These are phyloP conservation scores for Zizania palustris DNA, from an alignment of 202 grass and related monocot species.

Conservation along the genomic window DNA sequence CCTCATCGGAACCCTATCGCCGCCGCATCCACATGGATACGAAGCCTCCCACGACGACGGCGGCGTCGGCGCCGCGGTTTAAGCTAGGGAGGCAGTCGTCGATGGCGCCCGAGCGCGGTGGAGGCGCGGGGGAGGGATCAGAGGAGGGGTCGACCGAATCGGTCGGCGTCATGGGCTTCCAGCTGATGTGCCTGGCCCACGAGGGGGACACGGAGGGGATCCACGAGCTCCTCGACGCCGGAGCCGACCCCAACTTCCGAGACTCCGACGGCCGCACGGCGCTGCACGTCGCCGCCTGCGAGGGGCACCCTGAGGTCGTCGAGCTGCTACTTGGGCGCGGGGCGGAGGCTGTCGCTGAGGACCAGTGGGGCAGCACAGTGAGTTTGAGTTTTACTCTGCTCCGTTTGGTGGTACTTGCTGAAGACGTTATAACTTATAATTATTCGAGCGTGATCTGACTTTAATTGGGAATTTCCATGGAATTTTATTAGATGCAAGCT, in stretches of 20 bases:
- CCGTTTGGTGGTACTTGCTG: conserved; percentile 13
- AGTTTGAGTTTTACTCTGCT: not conserved
- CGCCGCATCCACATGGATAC: conserved; percentile 35
- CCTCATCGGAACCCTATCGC: not conserved
- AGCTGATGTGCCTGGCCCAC: conserved; percentile 86
- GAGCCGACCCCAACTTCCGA: conserved; percentile 73
- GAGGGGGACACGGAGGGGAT: conserved; percentile 73
- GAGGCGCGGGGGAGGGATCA: conserved; percentile 3
- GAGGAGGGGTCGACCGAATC: conserved; percentile 8
- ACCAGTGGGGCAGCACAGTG: conserved; percentile 87
- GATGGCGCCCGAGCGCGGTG: conserved; percentile 55
- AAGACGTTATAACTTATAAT: not conserved
- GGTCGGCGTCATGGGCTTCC: conserved; percentile 52
- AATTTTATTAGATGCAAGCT: not conserved
- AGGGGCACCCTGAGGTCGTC: conserved; percentile 64
- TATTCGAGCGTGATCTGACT: not conserved
- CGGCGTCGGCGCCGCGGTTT: conserved; percentile 48
- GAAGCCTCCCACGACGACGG: conserved; percentile 32
- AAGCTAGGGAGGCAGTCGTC: conserved; percentile 78
- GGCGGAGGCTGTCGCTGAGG: conserved; percentile 61
- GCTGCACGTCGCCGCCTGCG: conserved; percentile 78
- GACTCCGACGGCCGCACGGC: conserved; percentile 85
- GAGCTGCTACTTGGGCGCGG: conserved; percentile 64
- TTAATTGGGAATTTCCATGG: not conserved
- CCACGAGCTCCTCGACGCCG: conserved; percentile 63